Conservation (phyloP, 2,329 filamentous ascomycete genomes). For the Chaetomiaceae sp. region DNA sequence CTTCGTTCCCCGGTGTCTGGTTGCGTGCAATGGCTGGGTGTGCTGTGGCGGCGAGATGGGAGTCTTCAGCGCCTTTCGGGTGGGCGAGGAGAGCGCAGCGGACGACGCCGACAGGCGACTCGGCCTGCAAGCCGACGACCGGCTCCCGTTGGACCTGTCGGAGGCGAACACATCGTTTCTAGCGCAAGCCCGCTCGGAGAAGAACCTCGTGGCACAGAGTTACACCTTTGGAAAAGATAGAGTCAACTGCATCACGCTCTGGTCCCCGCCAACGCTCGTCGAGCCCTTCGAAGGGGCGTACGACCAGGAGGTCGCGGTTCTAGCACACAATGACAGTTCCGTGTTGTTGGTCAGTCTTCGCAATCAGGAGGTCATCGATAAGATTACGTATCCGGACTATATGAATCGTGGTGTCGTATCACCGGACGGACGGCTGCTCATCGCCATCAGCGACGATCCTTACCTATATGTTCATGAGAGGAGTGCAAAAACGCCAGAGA, state of each 20-base stretch:
- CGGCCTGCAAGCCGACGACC: constrained; percentile 26
- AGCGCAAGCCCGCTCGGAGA: constrained; percentile 36
- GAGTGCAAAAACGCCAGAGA: constrained; percentile 31
- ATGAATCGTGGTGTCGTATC: constrained; percentile 96
- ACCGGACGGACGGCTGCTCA: constrained; percentile 72
- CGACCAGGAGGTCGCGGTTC: constrained; percentile 53
- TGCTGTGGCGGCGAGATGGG: constrained; percentile 86
- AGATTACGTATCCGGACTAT: constrained; percentile 69
- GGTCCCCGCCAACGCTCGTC: constrained; percentile 44
- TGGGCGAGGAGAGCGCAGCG: constrained; percentile 36
- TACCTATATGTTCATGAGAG: constrained; percentile 77
- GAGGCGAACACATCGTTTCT: constrained; percentile 29
- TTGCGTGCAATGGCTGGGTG: constrained; percentile 80
- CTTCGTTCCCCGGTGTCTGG: constrained; percentile 76
- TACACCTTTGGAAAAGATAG: constrained; percentile 52
- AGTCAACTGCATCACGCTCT: constrained; percentile 62
- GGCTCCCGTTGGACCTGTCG: constrained; percentile 25
- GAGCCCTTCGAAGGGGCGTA: constrained; percentile 36
- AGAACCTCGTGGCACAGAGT: constrained; percentile 43
- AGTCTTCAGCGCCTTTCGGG: constrained; percentile 74
- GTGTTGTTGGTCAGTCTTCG: constrained; percentile 76
- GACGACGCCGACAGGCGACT: constrained; percentile 14
- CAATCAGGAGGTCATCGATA: constrained; percentile 58
- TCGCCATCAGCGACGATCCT: constrained; percentile 82
- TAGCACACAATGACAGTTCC: constrained; percentile 88